Evolutionary conservation across 495 filamentous ascomycete species (phyloP).

Genomic region (Amphirosellinia nigrospora): DNA sequence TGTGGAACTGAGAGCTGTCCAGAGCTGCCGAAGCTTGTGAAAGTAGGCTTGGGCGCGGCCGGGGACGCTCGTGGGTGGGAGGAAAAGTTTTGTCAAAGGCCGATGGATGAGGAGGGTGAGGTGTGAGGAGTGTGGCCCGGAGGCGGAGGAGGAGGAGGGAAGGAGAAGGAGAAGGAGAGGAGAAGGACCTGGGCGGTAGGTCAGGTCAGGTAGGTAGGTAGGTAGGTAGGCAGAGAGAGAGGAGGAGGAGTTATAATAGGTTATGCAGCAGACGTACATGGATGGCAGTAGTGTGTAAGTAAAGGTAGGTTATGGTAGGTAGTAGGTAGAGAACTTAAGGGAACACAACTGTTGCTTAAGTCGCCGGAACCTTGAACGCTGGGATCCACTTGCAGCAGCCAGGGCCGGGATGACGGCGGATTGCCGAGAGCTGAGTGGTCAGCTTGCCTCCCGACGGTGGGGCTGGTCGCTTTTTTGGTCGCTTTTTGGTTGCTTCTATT

Average conservation of each 20-base stretch:
- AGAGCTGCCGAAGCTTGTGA: background rate
- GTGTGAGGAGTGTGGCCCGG: background rate
- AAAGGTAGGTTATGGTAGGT: too few relatives aligned
- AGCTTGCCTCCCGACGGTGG: conserved; percentile 35
- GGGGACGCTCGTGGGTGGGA: background rate
- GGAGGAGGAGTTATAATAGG: conserved; percentile 1
- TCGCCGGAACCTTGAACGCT: conserved; percentile 36
- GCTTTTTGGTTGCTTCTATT: conserved; percentile 28
- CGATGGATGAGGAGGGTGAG: conserved; percentile 3
- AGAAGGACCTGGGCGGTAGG: background rate
- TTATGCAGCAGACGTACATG: conserved; percentile 6
- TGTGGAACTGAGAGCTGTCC: conserved; percentile 5
- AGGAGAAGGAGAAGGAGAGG: conserved; percentile 1
- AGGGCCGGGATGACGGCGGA: conserved; percentile 40
- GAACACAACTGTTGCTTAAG: conserved; percentile 32
- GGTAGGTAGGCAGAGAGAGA: conserved; percentile 2
- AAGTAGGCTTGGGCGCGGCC: background rate
- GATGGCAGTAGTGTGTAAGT: background rate
- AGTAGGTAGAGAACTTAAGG: too few relatives aligned
- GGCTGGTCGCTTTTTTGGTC: conserved; percentile 11
- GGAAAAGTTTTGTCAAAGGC: conserved; percentile 26
- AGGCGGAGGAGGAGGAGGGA: conserved; percentile 9
- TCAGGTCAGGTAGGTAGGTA: conserved; percentile 1
- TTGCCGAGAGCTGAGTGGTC: conserved; percentile 35
- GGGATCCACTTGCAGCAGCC: conserved; percentile 36